Percentiles rank a stretch among this genome's conserved stretches.
phyloP scores from a whole-genome alignment of 202 grass and related monocot species.

The Saccharum hybrid region DNA sequence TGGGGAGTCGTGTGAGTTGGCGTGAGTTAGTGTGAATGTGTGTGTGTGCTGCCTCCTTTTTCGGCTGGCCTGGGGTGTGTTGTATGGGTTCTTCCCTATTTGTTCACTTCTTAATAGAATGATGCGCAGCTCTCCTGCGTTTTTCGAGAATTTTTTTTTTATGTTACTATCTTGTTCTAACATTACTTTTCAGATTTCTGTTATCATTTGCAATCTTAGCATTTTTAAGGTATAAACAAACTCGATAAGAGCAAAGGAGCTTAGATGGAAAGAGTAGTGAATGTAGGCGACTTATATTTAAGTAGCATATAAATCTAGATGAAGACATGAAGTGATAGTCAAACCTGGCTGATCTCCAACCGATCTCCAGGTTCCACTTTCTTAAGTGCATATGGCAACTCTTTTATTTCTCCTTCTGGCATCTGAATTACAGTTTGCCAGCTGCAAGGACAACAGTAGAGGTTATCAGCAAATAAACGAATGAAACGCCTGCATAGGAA shows the following conservation, averaged over 20 bases:
- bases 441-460: conserved; percentile 57
- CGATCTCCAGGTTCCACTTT: conserved; percentile 52
- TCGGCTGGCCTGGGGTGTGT: too few relatives aligned
- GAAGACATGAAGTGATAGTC: conserved; percentile 32
- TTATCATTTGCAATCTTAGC: conserved; percentile 5
- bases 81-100: too few relatives aligned
- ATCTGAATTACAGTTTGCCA: conserved; percentile 76
- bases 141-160: too few relatives aligned
- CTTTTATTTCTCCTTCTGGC: conserved; percentile 73
- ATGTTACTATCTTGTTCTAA: neutral
- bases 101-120: too few relatives aligned
- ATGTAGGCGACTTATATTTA: conserved; percentile 7
- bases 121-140: too few relatives aligned
- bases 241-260: neutral
- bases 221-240: conserved; percentile 4
- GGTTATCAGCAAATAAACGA: conserved; percentile 22
- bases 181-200: neutral
- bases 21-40: too few relatives aligned
- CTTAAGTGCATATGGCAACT: conserved; percentile 80
- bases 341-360: conserved; percentile 56
- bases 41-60: too few relatives aligned
- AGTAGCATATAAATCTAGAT: neutral
- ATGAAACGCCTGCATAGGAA: conserved; percentile 14
- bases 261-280: conserved; percentile 9
- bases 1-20: too few relatives aligned